These are phyloP conservation scores for Malus asiatica DNA, from an alignment of 306 rosid species.

Conservation along the genomic window DNA sequence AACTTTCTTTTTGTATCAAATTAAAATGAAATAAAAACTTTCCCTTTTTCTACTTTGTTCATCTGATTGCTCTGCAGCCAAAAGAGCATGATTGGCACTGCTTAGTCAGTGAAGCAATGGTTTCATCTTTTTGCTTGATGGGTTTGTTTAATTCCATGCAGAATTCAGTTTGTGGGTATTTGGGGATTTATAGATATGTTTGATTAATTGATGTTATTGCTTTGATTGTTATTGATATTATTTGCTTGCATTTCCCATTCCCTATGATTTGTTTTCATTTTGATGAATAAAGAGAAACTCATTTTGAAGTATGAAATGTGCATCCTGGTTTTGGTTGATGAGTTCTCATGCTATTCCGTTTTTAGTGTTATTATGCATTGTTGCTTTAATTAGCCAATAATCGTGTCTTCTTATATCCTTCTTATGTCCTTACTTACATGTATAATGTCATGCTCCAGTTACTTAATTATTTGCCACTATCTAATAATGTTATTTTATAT, in stretches of 20 bases:
- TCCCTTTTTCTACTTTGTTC: not conserved
- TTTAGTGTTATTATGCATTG: no score
- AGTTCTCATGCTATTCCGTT: no score
- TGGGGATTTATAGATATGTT: constrained; percentile 10
- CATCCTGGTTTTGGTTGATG: no score
- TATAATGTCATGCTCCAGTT: no score
- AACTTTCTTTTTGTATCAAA: not conserved
- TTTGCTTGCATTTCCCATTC: not conserved
- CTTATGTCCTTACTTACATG: no score
- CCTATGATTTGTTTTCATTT: not conserved
- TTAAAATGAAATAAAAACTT: not conserved
- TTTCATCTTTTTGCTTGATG: not conserved
- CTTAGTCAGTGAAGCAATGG: not conserved
- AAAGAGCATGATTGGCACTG: not conserved
- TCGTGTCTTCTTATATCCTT: no score
- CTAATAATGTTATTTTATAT: no score
- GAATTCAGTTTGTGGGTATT: not conserved
- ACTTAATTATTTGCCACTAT: no score
- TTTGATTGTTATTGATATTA: constrained; percentile 6
- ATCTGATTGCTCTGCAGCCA: constrained; percentile 10
- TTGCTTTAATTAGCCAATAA: no score
- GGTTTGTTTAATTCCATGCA: constrained; percentile 12
- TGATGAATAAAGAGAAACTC: no score
- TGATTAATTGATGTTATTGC: constrained; percentile 1
- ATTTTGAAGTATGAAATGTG: no score